These are phyloP conservation scores for Pleurotus tuoliensis DNA, from an alignment of 768 basidiomycete species.

Conservation along the genomic window DNA sequence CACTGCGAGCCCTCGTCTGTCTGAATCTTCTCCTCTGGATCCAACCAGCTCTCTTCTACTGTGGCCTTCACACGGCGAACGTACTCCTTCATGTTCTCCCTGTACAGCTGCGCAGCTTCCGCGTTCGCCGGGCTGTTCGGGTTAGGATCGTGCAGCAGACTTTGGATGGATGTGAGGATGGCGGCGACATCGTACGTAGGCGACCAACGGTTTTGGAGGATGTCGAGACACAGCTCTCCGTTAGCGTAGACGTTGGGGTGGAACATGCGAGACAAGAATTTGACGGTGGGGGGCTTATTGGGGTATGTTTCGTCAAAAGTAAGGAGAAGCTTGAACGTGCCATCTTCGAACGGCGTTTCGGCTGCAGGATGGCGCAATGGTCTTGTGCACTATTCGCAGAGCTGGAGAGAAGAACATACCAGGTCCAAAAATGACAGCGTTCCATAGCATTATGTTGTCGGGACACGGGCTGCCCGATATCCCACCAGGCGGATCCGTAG, in stretches of 20 bases:
- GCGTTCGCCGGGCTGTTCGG: conserved; percentile 98
- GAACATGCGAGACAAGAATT: conserved; percentile 97
- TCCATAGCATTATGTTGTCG: conserved; percentile 99
- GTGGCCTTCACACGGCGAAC: conserved; percentile 88
- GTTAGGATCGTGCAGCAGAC: conserved; percentile 94
- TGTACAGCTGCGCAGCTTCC: conserved; percentile 93
- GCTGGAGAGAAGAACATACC: conserved; percentile 47
- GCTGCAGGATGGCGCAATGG: conserved; percentile 39
- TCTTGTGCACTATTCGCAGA: conserved; percentile 4
- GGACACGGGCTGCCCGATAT: conserved; percentile 96
- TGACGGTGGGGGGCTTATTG: conserved; percentile 96
- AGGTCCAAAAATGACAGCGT: conserved; percentile 98
- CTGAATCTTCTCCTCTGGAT: conserved; percentile 65
- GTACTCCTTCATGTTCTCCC: conserved; percentile 99
- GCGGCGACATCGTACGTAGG: conserved; percentile 99
- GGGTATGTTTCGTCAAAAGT: conserved; percentile 98
- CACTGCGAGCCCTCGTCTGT: conserved; percentile 16
- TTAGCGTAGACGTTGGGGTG: conserved; percentile 99
- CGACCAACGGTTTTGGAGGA: conserved; percentile 97
- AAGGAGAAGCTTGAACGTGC: conserved; percentile 94
- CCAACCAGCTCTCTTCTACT: conserved; percentile 94
- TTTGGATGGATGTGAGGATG: conserved; percentile 95
- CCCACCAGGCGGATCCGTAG: conserved; percentile 91
- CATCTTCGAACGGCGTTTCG: conserved; percentile 98
- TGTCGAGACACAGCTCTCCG: conserved; percentile 97